Percentiles rank a stretch among this genome's conserved stretches.
phyloP scores from a whole-genome alignment of 2,329 filamentous ascomycete genomes.

The Colletotrichum musicola region DNA sequence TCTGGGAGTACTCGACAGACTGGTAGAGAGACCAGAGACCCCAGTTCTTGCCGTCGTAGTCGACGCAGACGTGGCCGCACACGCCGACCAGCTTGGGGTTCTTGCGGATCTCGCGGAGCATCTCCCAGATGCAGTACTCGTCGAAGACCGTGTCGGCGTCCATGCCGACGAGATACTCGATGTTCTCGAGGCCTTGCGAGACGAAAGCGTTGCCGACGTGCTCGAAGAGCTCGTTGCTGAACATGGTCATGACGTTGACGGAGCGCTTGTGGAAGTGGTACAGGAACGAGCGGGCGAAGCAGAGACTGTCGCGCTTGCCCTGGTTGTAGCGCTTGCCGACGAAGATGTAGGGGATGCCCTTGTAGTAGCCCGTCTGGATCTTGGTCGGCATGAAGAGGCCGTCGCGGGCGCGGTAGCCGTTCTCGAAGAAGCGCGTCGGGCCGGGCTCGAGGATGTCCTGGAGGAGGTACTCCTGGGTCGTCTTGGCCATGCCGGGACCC shows the following conservation, averaged over 20 bases:
- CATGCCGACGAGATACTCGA: constrained; percentile 61
- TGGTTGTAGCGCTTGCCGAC: constrained; percentile 64
- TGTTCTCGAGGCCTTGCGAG: constrained; percentile 52
- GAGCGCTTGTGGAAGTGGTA: constrained; percentile 61
- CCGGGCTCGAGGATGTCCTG: constrained; percentile 59
- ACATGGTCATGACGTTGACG: constrained; percentile 57
- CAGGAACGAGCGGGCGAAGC: constrained; percentile 62
- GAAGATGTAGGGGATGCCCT: constrained; percentile 59
- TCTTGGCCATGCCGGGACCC: constrained; percentile 61
- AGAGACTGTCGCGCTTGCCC: constrained; percentile 63
- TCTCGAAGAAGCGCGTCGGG: constrained; percentile 50
- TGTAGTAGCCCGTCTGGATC: constrained; percentile 58
- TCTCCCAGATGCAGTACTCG: constrained; percentile 57
- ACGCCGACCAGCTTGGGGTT: constrained; percentile 59
- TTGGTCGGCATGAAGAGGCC: constrained; percentile 60
- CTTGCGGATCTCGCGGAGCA: constrained; percentile 57
- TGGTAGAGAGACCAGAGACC: constrained; percentile 61
- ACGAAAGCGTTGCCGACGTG: constrained; percentile 55
- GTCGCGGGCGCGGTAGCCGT: constrained; percentile 60
- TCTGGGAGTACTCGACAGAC: constrained; percentile 62
- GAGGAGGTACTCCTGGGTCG: constrained; percentile 60
- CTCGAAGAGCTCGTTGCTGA: constrained; percentile 58
- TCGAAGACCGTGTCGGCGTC: constrained; percentile 63
- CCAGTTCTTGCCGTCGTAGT: constrained; percentile 57
- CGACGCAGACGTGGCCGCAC: constrained; percentile 62